Percentiles rank a stretch among this genome's conserved stretches.
These are phyloP conservation scores for Chalciporus sphaerocephalus DNA, from an alignment of 768 basidiomycete species.

Conservation along the genomic window DNA sequence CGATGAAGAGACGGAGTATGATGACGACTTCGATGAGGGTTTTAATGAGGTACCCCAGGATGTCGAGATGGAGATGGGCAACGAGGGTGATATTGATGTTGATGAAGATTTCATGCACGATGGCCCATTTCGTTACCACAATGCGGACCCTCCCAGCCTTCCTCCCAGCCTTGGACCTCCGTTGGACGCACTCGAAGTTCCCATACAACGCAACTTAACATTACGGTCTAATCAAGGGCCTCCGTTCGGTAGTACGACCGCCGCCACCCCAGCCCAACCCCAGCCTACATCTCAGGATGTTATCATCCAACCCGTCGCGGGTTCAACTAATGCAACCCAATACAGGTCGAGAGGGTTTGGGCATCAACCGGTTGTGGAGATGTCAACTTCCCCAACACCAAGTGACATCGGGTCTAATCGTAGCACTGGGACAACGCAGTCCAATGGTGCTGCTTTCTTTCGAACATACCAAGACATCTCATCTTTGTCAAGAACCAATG, in stretches of 20 bases:
- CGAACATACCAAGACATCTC: conserved; percentile 49
- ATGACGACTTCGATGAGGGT: conserved; percentile 41
- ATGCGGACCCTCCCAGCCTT: conserved; percentile 7
- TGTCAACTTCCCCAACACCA: conserved; percentile 53
- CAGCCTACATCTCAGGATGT: conserved; percentile 16
- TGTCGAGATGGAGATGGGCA: conserved; percentile 33
- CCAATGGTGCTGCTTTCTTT: conserved; percentile 59
- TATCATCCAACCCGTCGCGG: conserved; percentile 34
- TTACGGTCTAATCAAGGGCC: conserved; percentile 18
- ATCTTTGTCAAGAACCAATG: conserved; percentile 42
- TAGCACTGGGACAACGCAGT: conserved; percentile 49
- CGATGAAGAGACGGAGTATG: conserved; percentile 66
- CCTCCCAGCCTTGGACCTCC: conserved; percentile 12
- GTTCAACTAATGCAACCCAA: conserved; percentile 36
- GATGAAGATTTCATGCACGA: conserved; percentile 44
- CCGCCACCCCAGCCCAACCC: conserved; percentile 2
- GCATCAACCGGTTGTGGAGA: conserved; percentile 58
- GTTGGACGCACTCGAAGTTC: conserved; percentile 22
- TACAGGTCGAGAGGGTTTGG: conserved; percentile 41
- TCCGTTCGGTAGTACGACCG: conserved; percentile 6
- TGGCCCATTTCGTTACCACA: conserved; percentile 27
- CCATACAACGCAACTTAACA: conserved; percentile 29
- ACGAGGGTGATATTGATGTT: conserved; percentile 39
- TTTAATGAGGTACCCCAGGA: conserved; percentile 29
- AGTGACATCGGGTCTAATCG: conserved; percentile 58